Evolutionary conservation across 2,329 filamentous ascomycete species (phyloP).

Genomic region (Aspergillus floridensis): DNA sequence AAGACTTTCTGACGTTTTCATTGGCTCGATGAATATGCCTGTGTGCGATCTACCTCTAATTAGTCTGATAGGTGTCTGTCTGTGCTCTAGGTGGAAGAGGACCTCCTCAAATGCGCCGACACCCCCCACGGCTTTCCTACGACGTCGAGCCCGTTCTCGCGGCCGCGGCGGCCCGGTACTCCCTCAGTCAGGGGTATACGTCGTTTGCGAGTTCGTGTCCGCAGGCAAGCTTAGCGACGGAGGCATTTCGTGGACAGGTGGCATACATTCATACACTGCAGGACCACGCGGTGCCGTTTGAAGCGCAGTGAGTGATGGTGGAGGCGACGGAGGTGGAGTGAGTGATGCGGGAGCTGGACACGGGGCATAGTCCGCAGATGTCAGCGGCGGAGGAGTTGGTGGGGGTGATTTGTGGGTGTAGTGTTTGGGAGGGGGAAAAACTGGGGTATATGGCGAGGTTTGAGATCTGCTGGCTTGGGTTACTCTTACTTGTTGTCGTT

Average conservation of each 20-base stretch:
- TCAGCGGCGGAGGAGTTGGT: conserved; percentile 1
- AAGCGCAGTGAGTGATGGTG: conserved; percentile 3
- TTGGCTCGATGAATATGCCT: too few species aligned
- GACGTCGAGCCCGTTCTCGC: neutral
- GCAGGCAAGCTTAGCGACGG: neutral
- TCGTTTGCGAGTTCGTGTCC: neutral
- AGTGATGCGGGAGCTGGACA: neutral
- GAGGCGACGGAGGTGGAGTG: neutral
- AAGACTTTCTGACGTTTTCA: too few species aligned
- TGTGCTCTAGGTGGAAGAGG: neutral
- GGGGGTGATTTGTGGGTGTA: neutral
- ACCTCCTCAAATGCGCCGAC: neutral
- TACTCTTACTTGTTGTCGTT: too few species aligned
- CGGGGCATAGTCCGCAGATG: conserved; percentile 6
- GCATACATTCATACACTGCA: neutral
- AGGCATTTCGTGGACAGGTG: neutral
- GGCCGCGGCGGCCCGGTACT: neutral
- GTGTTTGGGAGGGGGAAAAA: too few species aligned
- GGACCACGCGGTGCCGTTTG: conserved; percentile 1
- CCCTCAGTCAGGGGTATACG: neutral
- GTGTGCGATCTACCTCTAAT: too few species aligned
- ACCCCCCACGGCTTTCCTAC: neutral
- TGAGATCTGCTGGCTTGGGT: too few species aligned
- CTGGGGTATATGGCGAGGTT: too few species aligned
- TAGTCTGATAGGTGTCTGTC: too few species aligned